Evolutionary conservation across 1,139 yeast species (phyloP), one percentile per base, ranked within the genome.

Genomic region (Lodderomyces metapsilosis): DNA sequence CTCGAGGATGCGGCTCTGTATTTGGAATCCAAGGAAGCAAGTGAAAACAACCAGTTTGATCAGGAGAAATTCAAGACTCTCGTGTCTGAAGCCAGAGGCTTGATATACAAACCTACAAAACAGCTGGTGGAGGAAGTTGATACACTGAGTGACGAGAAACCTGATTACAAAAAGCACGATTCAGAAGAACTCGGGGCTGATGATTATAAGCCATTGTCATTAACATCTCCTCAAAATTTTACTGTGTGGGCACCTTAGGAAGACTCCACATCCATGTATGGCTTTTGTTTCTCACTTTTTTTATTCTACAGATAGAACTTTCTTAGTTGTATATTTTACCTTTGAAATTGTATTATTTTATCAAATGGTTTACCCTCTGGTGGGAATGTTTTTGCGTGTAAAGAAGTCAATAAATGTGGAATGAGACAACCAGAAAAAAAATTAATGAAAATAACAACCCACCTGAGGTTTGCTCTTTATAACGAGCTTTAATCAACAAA

Each of bases 181-280:
- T 28, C 32, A 6, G 32, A 28, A 9, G 32, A 28, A 15, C 9
- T 32, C 42, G 64, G 56, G 15, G 64, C 61, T 27, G 70, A 66
- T 16, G 67, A 66, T 22, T 56, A 77, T 37, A 82, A 82, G 56
- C 96, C 96, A 7, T 72, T 88, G 38, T 86, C 95, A 32, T 68
- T 85, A 47, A 91, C 85, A 51, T 75, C 88, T 12, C 96, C 96
- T 3, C 94, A 86, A 60, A 68, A 82, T 28, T 89, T 88, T 62
- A 86, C 91, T 61, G 85, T 88, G 52, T 89, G 98, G 98, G 86
- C 85, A 36, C 77, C 77, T 28, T 71, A n/a, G n/a, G n/a, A n/a
- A n/a, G n/a, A n/a, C n/a, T n/a, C n/a, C n/a, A n/a, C n/a, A n/a
- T n/a, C n/a, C n/a, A n/a, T n/a, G 8, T 8, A 20, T 8, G 5